Percentiles rank a stretch among this genome's conserved stretches.
phyloP scores from a whole-genome alignment of 2,329 filamentous ascomycete species.

The Ophiocordyceps camponoti-leonardi region DNA sequence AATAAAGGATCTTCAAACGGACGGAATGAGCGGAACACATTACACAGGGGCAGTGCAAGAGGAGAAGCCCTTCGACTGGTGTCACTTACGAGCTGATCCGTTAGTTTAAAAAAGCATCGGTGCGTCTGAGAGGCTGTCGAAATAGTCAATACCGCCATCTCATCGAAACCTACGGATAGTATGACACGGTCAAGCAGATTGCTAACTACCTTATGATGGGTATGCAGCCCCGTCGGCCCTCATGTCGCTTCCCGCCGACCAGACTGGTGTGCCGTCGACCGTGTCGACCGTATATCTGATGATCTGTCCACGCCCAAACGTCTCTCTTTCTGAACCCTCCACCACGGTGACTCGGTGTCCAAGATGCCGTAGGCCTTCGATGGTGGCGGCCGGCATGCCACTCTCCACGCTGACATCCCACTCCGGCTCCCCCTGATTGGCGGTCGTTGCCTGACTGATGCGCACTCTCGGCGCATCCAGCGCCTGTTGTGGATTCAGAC shows the following conservation, averaged over 20 bases:
- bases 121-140: too few species aligned
- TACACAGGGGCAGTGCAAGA: too few species aligned
- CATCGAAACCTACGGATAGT: too few species aligned
- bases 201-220: slow-evolving; percentile 18
- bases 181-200: too few species aligned
- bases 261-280: slow-evolving; percentile 52
- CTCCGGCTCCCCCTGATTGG: slow-evolving; percentile 34
- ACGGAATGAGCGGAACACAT: too few species aligned
- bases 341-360: slow-evolving; percentile 62
- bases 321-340: slow-evolving; percentile 41
- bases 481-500: slow-evolving; percentile 68
- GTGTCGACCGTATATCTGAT: slow-evolving; percentile 60
- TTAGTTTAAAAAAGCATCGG: too few species aligned
- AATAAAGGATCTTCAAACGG: slow-evolving; percentile 1
- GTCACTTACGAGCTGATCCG: too few species aligned
- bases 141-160: too few species aligned
- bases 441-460: slow-evolving; percentile 55
- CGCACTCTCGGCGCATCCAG: slow-evolving; percentile 86
- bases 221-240: slow-evolving; percentile 65
- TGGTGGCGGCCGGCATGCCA: slow-evolving; percentile 52
- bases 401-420: slow-evolving; percentile 66
- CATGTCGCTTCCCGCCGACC: slow-evolving; percentile 77
- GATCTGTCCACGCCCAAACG: slow-evolving; percentile 79
- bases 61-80: too few species aligned
- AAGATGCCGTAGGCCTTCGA: slow-evolving; percentile 47